These are phyloP conservation scores for Nowakowskiella sp. DNA, from an alignment of 192 early-diverging fungal genomes.

Conservation along the genomic window DNA sequence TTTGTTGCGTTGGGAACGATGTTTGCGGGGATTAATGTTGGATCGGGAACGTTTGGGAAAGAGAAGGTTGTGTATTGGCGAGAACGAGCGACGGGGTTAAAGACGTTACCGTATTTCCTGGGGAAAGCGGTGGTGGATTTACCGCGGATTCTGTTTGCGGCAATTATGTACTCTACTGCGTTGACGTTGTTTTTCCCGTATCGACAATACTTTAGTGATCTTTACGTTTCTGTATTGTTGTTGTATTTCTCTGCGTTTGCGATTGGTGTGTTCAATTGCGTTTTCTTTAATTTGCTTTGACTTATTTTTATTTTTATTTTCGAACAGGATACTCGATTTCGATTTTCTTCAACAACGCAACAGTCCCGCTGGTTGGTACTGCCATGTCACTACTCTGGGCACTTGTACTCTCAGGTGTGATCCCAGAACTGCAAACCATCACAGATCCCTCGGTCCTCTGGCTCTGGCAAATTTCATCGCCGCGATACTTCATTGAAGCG, in stretches of 20 bases:
- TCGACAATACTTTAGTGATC: background rate
- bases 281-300: background rate
- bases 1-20: slow-evolving; percentile 1
- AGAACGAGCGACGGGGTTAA: background rate
- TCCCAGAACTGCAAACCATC: background rate
- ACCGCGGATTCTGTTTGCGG: slow-evolving; percentile 1
- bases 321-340: background rate
- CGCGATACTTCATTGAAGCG: background rate
- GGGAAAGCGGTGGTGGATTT: slow-evolving; percentile 1
- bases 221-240: background rate
- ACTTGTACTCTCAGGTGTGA: slow-evolving; percentile 1
- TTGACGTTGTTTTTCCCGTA: slow-evolving; percentile 2
- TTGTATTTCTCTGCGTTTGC: slow-evolving; percentile 3
- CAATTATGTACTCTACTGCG: background rate
- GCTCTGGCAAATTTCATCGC: background rate
- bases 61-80: background rate
- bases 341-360: background rate
- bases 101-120: slow-evolving; percentile 1
- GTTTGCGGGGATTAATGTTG: slow-evolving; percentile 5
- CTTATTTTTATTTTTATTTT: background rate
- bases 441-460: background rate
- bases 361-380: background rate
- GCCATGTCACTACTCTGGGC: slow-evolving; percentile 2
- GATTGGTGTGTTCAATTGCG: background rate
- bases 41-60: slow-evolving; percentile 2